Base-by-base conservation (phyloP, 805 yeast genomes). In the Blastobotrys mokoenaii region DNA sequence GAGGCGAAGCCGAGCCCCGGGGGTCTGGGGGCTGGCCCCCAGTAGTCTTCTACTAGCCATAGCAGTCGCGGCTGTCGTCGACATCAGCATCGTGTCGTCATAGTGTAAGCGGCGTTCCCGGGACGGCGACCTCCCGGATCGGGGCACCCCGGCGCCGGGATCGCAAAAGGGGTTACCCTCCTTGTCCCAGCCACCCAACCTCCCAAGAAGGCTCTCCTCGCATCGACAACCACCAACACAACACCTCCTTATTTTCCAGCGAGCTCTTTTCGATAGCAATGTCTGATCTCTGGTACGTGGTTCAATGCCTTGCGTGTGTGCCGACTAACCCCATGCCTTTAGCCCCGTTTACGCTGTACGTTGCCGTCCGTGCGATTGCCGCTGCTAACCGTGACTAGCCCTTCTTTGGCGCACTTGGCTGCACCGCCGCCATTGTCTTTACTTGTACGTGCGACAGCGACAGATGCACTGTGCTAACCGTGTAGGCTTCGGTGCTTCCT, bases 391-490 rank as follows among this genome's bases (percentile, higher is more conserved):
- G n/a, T 29, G n/a, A 43, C 42, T 72, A 77, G 68, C 98, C 99
- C 67, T 93, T 93, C 77, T 93, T 93, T 70, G 99, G 99, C 63
- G 90, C 97, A 57, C 86, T 93, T 64, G 99, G 99, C 66, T 94
- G 98, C 77, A 95, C 98, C 48, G 87, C 97, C 45, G 97, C 99
- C 68, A 93, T 93, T 65, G 87, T 94, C 64, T 93, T 93, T 80
- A 89, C 98, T 68, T 87, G 27, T 22, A 22, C 8, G 27, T 22
- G 27, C 4, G 27, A 22, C 4, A 5, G 27, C 96, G 52, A 29
- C 30, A 59, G 47, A 12, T 14, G 18, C 14, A 32, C 15, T 7
- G 15, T 34, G 14, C 17, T 14, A 34, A 34, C 11, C 18, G 37
- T 38, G 4, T 25, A 50, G 54, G 53, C 65, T 87, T 89, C 66